A percentile compares a stretch with the other conserved stretches of the same genome.
Conservation (phyloP, 2,329 filamentous ascomycete species). For the Ceratocystis huliohia region DNA sequence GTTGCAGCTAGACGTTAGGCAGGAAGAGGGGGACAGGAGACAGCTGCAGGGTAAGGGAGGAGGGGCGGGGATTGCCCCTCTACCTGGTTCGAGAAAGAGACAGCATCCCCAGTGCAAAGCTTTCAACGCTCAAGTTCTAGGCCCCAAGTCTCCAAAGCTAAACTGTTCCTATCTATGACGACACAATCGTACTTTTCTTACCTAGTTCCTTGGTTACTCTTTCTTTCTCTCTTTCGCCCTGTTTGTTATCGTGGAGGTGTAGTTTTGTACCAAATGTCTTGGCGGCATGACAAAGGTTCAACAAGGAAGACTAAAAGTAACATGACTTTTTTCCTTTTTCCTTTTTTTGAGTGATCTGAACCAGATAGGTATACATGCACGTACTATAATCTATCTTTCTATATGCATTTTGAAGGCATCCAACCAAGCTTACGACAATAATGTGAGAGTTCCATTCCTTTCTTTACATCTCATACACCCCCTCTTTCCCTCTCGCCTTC, state of each 20-base stretch:
- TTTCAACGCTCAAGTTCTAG: not conserved
- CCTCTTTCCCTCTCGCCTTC: not conserved
- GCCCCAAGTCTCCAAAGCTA: not conserved
- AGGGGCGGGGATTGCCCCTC: not conserved
- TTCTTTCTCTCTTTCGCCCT: not conserved
- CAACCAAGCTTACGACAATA: not conserved
- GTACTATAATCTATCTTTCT: not conserved
- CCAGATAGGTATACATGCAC: not conserved
- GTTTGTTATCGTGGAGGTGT: not conserved
- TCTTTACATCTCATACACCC: not conserved
- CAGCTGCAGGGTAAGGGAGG: not conserved
- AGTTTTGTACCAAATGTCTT: not conserved
- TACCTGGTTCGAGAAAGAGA: too few relatives aligned
- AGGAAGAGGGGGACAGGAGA: not conserved
- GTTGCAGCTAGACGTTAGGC: not conserved
- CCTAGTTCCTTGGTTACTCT: not conserved
- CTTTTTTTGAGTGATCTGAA: not conserved
- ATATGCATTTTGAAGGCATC: not conserved
- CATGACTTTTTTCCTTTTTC: not conserved
- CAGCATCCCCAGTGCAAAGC: too few relatives aligned
- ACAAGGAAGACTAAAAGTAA: constrained; percentile 3
- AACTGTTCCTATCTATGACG: not conserved
- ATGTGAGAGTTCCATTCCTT: not conserved
- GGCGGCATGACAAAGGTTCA: constrained; percentile 5
- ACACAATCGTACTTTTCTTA: not conserved